A percentile compares a stretch with the other conserved stretches of the same genome.
Conservation (phyloP, 208 protist genomes). For the Endotrypanum monterogeii region DNA sequence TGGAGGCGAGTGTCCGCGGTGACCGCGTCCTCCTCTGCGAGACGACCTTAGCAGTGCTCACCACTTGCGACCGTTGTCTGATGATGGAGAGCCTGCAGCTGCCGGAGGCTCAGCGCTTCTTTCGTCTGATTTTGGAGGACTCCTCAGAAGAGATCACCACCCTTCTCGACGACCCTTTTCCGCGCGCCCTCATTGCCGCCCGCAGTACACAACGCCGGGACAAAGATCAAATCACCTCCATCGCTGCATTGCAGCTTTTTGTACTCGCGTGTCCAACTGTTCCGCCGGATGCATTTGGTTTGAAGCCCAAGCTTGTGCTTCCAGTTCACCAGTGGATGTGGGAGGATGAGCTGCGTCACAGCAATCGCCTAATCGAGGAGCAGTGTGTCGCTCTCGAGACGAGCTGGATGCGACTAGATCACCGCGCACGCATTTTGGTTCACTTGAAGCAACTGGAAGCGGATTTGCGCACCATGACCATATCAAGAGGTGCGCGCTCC, state of each 20-base stretch:
- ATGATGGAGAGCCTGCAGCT: constrained; percentile 55
- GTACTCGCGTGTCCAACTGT: constrained; percentile 74
- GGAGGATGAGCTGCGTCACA: constrained; percentile 88
- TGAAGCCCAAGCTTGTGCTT: constrained; percentile 74
- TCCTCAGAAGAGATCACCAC: constrained; percentile 53
- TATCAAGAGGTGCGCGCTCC: constrained; percentile 40
- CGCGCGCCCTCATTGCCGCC: constrained; percentile 38
- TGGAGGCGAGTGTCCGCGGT: constrained; percentile 59
- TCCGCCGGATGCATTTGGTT: constrained; percentile 68
- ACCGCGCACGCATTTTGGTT: constrained; percentile 40
- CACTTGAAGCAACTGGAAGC: constrained; percentile 54
- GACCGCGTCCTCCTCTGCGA: constrained; percentile 79
- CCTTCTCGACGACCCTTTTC: constrained; percentile 81
- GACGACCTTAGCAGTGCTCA: constrained; percentile 59
- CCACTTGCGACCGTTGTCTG: constrained; percentile 50
- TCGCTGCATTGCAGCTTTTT: constrained; percentile 79
- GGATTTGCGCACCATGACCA: constrained; percentile 79
- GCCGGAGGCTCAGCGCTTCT: constrained; percentile 67
- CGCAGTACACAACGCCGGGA: constrained; percentile 67
- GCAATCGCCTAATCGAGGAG: constrained; percentile 68
- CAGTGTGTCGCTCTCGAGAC: constrained; percentile 74
- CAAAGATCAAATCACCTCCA: constrained; percentile 84
- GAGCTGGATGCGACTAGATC: constrained; percentile 36
- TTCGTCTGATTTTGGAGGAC: constrained; percentile 62
- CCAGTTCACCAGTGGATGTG: constrained; percentile 88